These are phyloP conservation scores for Lactarius deliciosus DNA, from an alignment of 768 basidiomycete species.

Conservation along the genomic window DNA sequence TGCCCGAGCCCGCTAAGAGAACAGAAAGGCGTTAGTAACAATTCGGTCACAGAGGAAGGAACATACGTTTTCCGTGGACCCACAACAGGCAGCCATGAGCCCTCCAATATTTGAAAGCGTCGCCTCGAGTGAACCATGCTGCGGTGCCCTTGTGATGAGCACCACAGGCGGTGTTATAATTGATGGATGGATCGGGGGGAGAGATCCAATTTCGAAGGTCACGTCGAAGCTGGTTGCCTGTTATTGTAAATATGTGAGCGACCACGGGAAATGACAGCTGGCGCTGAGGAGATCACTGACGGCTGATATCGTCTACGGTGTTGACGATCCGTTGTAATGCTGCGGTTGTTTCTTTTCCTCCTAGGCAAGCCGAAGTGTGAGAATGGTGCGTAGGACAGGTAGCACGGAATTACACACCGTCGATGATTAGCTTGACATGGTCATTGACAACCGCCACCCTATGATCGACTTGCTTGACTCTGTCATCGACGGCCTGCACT, in stretches of 20 bases:
- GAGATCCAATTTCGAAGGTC: conserved; percentile 1
- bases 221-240: neutral
- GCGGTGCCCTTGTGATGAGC: neutral
- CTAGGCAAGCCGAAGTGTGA: neutral
- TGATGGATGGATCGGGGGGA: conserved; percentile 7
- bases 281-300: neutral
- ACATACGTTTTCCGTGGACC: conserved; percentile 6
- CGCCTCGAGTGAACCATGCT: neutral
- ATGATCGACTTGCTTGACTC: no score
- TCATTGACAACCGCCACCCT: neutral
- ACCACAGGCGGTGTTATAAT: neutral
- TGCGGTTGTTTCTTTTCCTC: neutral
- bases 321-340: neutral
- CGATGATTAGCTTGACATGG: neutral
- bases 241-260: neutral
- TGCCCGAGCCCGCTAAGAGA: conserved; percentile 10
- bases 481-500: neutral
- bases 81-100: neutral
- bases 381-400: neutral
- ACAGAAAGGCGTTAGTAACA: neutral
- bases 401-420: neutral
- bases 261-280: neutral
- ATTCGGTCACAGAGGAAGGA: neutral
- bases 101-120: neutral
- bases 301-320: neutral